phyloP scores from a whole-genome alignment of 2,329 filamentous ascomycete species.

The Zasmidium citrigriseum region DNA sequence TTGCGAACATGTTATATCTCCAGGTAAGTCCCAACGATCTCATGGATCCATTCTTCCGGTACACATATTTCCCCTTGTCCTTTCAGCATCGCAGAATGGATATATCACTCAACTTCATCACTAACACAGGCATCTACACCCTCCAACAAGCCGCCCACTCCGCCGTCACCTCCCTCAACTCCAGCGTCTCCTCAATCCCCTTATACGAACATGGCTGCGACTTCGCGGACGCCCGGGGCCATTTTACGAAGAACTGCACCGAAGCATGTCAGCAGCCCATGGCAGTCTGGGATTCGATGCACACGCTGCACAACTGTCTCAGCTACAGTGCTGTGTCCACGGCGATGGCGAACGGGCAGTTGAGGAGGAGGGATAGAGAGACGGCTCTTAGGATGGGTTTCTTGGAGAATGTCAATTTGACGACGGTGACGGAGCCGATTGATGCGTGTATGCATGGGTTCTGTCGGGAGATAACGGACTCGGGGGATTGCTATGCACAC shows the following conservation, averaged over 20 bases:
- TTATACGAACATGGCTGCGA: background rate
- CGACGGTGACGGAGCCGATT: background rate
- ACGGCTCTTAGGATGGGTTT: slow-evolving; percentile 6
- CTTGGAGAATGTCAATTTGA: background rate
- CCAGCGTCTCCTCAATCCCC: background rate
- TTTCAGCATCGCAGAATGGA: background rate
- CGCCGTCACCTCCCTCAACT: background rate
- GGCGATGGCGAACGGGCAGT: background rate
- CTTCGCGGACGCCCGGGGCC: background rate
- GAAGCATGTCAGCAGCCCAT: background rate
- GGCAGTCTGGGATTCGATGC: background rate
- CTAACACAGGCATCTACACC: background rate
- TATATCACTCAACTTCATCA: background rate
- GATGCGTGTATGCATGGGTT: slow-evolving; percentile 9
- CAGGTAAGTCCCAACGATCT: background rate
- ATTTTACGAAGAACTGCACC: background rate
- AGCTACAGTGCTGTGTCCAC: slow-evolving; percentile 6
- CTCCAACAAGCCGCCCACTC: background rate
- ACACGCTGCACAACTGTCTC: slow-evolving; percentile 14
- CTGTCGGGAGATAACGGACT: background rate
- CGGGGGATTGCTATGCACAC: background rate
- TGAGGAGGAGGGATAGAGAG: background rate
- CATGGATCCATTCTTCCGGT: too few relatives aligned
- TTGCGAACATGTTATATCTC: background rate
- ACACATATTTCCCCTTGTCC: too few relatives aligned